Percentiles rank a stretch among this genome's conserved stretches.
These are phyloP conservation scores for Aspergillus amoenus DNA, from an alignment of 2,329 filamentous ascomycete species.

Conservation along the genomic window DNA sequence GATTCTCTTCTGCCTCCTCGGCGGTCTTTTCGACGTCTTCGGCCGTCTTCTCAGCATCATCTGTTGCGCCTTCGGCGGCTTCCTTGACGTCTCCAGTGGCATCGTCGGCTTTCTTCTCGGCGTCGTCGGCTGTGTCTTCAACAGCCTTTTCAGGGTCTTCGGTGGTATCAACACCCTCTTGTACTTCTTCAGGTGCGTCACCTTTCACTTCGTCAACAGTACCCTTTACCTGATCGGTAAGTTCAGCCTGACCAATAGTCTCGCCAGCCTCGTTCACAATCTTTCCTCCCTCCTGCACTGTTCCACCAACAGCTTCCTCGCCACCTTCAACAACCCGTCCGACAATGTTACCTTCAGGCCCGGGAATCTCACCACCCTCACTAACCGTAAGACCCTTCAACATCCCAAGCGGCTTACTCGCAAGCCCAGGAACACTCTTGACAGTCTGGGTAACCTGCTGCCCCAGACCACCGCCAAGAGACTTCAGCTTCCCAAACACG, in stretches of 20 bases:
- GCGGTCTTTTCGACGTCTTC: slow-evolving; percentile 4
- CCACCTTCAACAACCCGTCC: slow-evolving; percentile 7
- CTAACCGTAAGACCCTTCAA: slow-evolving; percentile 1
- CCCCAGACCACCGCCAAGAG: slow-evolving; percentile 1
- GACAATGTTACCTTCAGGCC: slow-evolving; percentile 4
- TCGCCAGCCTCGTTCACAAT: slow-evolving; percentile 35
- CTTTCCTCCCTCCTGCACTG: slow-evolving; percentile 38
- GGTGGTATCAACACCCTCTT: neutral
- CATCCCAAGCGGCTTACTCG: slow-evolving; percentile 1
- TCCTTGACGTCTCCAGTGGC: neutral
- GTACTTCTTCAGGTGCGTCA: neutral
- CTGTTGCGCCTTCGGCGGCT: neutral
- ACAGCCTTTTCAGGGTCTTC: slow-evolving; percentile 16
- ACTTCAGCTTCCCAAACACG: slow-evolving; percentile 6
- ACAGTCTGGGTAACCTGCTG: neutral
- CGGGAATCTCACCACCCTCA: slow-evolving; percentile 4
- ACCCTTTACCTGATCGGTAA: slow-evolving; percentile 23
- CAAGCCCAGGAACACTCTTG: slow-evolving; percentile 1
- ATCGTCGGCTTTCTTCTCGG: neutral
- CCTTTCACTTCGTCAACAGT: slow-evolving; percentile 26
- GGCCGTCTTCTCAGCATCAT: slow-evolving; percentile 15
- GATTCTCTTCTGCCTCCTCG: slow-evolving; percentile 31
- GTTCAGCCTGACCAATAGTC: slow-evolving; percentile 39
- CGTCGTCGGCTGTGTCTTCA: slow-evolving; percentile 30
- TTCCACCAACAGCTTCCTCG: slow-evolving; percentile 10